phyloP scores from a whole-genome alignment of 805 yeast genomes.

The Candida morakotiae region DNA sequence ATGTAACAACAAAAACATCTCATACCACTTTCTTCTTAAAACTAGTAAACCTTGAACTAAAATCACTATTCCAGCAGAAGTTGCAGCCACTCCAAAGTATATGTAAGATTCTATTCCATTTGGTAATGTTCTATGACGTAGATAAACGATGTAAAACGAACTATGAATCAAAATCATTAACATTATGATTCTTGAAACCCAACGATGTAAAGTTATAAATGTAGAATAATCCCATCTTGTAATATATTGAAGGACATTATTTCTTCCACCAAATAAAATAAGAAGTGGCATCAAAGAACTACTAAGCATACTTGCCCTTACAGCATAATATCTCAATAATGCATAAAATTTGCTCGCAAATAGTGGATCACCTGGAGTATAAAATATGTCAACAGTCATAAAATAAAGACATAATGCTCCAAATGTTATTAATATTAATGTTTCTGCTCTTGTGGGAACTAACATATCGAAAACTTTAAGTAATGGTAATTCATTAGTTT shows the following conservation, averaged over 20 bases:
- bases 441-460: slow-evolving; percentile 39
- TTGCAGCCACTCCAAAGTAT: slow-evolving; percentile 25
- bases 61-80: slow-evolving; percentile 34
- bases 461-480: slow-evolving; percentile 22
- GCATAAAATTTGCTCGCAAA: slow-evolving; percentile 29
- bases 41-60: slow-evolving; percentile 43
- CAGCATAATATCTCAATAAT: slow-evolving; percentile 37
- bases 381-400: slow-evolving; percentile 18
- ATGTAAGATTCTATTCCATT: slow-evolving; percentile 11
- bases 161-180: slow-evolving; percentile 26
- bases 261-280: slow-evolving; percentile 33
- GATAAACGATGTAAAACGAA: slow-evolving; percentile 12
- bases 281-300: slow-evolving; percentile 27
- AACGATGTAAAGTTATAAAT: slow-evolving; percentile 24
- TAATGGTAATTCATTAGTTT: slow-evolving; percentile 23
- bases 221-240: slow-evolving; percentile 35
- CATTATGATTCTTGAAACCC: slow-evolving; percentile 23
- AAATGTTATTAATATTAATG: slow-evolving; percentile 29
- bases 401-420: slow-evolving; percentile 24
- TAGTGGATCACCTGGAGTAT: slow-evolving; percentile 30
- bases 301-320: slow-evolving; percentile 30
- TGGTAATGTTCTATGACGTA: slow-evolving; percentile 9
- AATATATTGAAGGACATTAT: slow-evolving; percentile 33
- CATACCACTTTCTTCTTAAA: slow-evolving; percentile 46
- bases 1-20: slow-evolving; percentile 54